Evolutionary conservation across 2,329 filamentous ascomycete genomes (phyloP).

Genomic region (Pestalotiopsis sp.): DNA sequence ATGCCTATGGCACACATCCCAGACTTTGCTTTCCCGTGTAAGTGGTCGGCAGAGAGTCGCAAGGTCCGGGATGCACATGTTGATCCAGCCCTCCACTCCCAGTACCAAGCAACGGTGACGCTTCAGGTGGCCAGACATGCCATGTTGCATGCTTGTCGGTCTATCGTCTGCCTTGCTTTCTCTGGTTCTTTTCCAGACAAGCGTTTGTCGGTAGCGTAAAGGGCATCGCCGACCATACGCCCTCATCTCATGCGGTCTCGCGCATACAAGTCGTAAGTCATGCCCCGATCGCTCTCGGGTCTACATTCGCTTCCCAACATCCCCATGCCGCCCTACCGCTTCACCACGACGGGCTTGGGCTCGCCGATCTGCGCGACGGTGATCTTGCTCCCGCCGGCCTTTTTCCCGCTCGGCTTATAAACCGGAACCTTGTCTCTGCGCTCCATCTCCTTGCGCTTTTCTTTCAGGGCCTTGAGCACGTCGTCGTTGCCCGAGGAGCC

Average conservation of each 20-base stretch:
- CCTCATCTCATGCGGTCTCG: not conserved
- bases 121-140: not conserved
- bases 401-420: not conserved
- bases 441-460: constrained; percentile 1
- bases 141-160: not conserved
- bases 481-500: not conserved
- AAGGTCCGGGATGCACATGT: not conserved
- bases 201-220: too few species aligned
- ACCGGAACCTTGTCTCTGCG: not conserved
- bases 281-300: not conserved
- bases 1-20: too few species aligned
- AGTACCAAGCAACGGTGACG: not conserved
- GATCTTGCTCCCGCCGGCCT: not conserved
- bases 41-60: not conserved
- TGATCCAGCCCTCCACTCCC: not conserved
- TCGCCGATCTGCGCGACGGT: not conserved
- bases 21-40: not conserved
- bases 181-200: too few species aligned
- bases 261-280: not conserved
- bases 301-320: too few species aligned
- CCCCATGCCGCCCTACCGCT: not conserved
- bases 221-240: not conserved
- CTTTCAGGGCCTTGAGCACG: not conserved
- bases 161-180: too few species aligned
- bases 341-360: not conserved